Percentiles rank a stretch among this genome's conserved stretches.
phyloP scores from a whole-genome alignment of 768 basidiomycete genomes.

The Boletus reticuloceps region DNA sequence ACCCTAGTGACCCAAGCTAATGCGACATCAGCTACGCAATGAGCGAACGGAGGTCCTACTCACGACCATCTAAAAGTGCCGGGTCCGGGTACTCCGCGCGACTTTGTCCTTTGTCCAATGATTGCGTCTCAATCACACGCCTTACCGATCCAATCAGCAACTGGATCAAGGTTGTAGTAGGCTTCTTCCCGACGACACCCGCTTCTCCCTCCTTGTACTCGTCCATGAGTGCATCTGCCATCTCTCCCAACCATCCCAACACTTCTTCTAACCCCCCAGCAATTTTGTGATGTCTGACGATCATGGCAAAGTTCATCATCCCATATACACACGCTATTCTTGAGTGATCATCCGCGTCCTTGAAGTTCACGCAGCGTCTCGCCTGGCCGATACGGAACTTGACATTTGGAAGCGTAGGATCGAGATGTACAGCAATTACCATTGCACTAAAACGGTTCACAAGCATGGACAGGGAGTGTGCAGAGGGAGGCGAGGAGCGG shows the following conservation, averaged over 20 bases:
- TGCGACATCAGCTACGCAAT: slow-evolving; percentile 7
- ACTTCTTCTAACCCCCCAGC: slow-evolving; percentile 46
- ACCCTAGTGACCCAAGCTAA: slow-evolving; percentile 59
- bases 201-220: slow-evolving; percentile 45
- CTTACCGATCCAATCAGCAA: slow-evolving; percentile 58
- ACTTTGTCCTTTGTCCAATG: slow-evolving; percentile 37
- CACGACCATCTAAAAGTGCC: slow-evolving; percentile 52
- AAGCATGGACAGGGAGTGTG: slow-evolving; percentile 66
- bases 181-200: slow-evolving; percentile 20
- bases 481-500: slow-evolving; percentile 46
- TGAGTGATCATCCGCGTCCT: slow-evolving; percentile 58
- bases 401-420: slow-evolving; percentile 46
- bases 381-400: slow-evolving; percentile 61
- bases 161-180: slow-evolving; percentile 41
- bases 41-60: slow-evolving; percentile 20
- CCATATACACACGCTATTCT: slow-evolving; percentile 75
- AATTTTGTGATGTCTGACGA: slow-evolving; percentile 53
- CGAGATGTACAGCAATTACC: slow-evolving; percentile 67
- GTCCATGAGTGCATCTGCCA: slow-evolving; percentile 49
- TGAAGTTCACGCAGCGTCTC: slow-evolving; percentile 64
- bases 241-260: slow-evolving; percentile 62
- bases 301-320: slow-evolving; percentile 63
- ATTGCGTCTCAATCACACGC: slow-evolving; percentile 43
- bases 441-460: slow-evolving; percentile 80
- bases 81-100: slow-evolving; percentile 58